Base-by-base conservation (phyloP, 495 filamentous ascomycete species). In the Cercophora scortea region DNA sequence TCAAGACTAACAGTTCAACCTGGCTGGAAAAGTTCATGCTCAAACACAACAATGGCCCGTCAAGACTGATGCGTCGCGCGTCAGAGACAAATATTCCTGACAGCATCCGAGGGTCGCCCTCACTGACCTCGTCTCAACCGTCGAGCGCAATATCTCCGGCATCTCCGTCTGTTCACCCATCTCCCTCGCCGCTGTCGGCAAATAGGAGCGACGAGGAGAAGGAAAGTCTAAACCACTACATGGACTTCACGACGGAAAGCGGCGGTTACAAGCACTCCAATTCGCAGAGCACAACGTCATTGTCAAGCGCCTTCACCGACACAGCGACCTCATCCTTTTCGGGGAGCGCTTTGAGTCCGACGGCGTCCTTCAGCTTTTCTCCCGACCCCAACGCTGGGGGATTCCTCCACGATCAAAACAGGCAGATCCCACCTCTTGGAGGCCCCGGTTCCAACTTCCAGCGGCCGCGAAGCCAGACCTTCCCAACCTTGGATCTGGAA, bases 11-110 rank as follows among this genome's bases (percentile, higher is more conserved):
- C 58, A 90, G 79, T 52, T 69, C 83, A 7, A 80, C 76, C 53
- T 96, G 91, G 90, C 77, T 99, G 47, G 92, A 96, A 65, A 95
- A 94, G 64, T 97, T 99, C 76, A 96, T 96, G 74, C 81, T 87
- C 54, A 96, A 92, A 67, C 89, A 97, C 67, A 84, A 85, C 50
- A 77, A 94, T 25, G 73, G 81, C 18, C 77, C 83, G 0, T 79
- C 78, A 56, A 81, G 68, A 44, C 59, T 85, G 44, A 76, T 79
- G 54, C 79, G 83, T 36, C 86, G 88, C 63, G 79, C 81, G n/a
- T 90, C 88, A 8, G 82, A 82, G 62, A 77, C 78, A 36, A 82
- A 81, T 62, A 77, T 79, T 46, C 69, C 75, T 8, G 78, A 82
- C 61, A 83, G 79, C 41, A 75, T 79, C 61, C 60, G 79, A 68